These are phyloP conservation scores for Geranomyces variabilis DNA, from an alignment of 192 early-diverging fungal genomes.

Conservation along the genomic window DNA sequence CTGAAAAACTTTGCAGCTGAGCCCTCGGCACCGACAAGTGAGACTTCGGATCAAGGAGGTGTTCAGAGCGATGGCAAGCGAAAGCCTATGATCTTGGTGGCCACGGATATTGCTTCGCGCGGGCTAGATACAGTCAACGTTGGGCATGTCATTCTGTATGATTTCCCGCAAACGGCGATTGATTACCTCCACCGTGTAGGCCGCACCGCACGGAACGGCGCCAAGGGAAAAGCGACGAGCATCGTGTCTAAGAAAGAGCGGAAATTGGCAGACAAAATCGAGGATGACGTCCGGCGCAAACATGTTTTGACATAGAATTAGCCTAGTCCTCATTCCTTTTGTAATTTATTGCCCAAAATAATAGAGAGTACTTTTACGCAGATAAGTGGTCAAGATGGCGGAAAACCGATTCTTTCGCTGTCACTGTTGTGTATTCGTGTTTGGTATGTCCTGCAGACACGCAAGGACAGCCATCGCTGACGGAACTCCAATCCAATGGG, in stretches of 20 bases:
- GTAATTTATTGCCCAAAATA: background rate
- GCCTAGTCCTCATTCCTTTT: background rate
- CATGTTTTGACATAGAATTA: conserved; percentile 20
- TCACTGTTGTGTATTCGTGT: conserved; percentile 31
- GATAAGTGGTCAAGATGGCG: too few relatives aligned
- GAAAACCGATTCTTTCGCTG: conserved; percentile 25
- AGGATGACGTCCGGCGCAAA: conserved; percentile 36
- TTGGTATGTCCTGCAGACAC: conserved; percentile 3
- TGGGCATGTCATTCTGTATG: conserved; percentile 85
- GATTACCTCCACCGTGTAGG: conserved; percentile 94
- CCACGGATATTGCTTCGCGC: conserved; percentile 89
- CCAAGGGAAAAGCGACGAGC: conserved; percentile 76
- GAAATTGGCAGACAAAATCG: conserved; percentile 68
- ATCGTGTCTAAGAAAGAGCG: conserved; percentile 77
- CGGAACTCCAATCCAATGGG: background rate
- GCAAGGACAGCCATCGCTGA: background rate
- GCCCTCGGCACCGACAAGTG: background rate
- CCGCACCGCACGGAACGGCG: conserved; percentile 83
- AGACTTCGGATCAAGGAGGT: background rate
- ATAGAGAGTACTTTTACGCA: too few relatives aligned
- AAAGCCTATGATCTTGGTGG: conserved; percentile 67
- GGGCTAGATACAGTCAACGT: conserved; percentile 89
- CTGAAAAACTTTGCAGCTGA: conserved; percentile 22
- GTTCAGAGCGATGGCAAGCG: background rate
- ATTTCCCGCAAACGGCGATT: conserved; percentile 87